Evolutionary conservation across 1,284 basidiomycete genomes (phyloP).

Genomic region (Leccinum brunneo-olivaceum): DNA sequence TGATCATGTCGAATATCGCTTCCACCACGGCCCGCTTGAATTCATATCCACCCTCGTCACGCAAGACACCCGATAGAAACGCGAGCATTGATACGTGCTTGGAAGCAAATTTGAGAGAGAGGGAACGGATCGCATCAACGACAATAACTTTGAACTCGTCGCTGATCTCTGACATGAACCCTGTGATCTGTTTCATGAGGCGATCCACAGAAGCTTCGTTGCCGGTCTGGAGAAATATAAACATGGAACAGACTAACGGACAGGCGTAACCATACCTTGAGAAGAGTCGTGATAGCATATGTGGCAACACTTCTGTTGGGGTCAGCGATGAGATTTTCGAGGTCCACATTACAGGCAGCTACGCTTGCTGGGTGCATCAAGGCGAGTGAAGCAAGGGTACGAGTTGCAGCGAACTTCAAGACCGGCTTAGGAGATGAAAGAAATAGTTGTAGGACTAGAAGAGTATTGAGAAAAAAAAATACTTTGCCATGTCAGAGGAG

Average conservation of each 20-base stretch:
- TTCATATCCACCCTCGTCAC: constrained; percentile 98
- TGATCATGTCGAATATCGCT: constrained; percentile 99
- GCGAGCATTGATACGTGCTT: constrained; percentile 95
- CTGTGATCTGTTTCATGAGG: constrained; percentile 98
- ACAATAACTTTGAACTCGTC: constrained; percentile 99
- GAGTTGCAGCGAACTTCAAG: constrained; percentile 96
- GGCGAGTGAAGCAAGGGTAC: constrained; percentile 87
- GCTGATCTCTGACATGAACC: constrained; percentile 99
- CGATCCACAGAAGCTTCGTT: constrained; percentile 99
- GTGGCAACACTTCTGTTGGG: constrained; percentile 95
- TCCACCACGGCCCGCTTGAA: constrained; percentile 99
- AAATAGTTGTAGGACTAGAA: constrained; percentile 83
- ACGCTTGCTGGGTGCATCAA: constrained; percentile 82
- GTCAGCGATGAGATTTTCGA: constrained; percentile 97
- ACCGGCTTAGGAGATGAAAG: constrained; percentile 89
- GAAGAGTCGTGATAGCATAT: constrained; percentile 96
- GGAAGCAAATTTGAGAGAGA: constrained; percentile 97
- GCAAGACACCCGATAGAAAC: constrained; percentile 89
- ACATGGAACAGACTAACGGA: background rate
- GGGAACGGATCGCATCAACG: constrained; percentile 94
- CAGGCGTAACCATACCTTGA: constrained; percentile 60
- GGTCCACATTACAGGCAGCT: constrained; percentile 91
- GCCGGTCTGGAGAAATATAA: constrained; percentile 60
- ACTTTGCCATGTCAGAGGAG: constrained; percentile 1
- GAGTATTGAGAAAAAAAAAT: constrained; percentile 3